These are phyloP conservation scores for Phytopythium delawarense DNA, from an alignment of 352 stramenopile species.

Conservation along the genomic window DNA sequence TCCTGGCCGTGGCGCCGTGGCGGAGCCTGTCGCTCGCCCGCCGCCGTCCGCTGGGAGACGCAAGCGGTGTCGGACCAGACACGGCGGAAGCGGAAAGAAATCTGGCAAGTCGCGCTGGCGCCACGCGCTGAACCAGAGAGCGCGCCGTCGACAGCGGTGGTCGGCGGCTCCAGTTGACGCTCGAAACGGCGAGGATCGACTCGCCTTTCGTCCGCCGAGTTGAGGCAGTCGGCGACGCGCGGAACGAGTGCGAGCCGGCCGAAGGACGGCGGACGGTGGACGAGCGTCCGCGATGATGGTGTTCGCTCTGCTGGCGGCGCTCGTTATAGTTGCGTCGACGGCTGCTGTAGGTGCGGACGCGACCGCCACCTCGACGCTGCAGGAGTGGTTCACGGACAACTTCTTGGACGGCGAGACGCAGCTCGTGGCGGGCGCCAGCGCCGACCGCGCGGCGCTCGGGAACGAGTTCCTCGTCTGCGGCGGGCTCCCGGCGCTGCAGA, in stretches of 20 bases:
- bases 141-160: no score
- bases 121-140: not conserved
- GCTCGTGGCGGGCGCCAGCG: slow-evolving; percentile 17
- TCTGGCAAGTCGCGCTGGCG: not conserved
- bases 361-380: not conserved
- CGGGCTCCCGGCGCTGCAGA: slow-evolving; percentile 23
- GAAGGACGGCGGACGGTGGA: no score
- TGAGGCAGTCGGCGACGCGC: no score
- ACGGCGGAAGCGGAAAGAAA: not conserved
- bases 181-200: no score
- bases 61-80: not conserved
- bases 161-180: no score
- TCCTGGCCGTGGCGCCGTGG: no score
- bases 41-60: not conserved
- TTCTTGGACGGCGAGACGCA: slow-evolving; percentile 30
- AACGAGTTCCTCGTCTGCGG: slow-evolving; percentile 16
- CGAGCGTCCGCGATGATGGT: no score
- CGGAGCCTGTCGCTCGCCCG: no score
- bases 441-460: slow-evolving; percentile 5
- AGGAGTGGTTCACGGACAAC: slow-evolving; percentile 28
- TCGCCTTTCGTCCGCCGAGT: no score
- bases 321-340: not conserved
- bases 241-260: no score
- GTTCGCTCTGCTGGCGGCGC: not conserved
- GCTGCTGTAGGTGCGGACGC: not conserved